phyloP scores from a whole-genome alignment of 2,329 filamentous ascomycete genomes.

The Didymella segeticola region DNA sequence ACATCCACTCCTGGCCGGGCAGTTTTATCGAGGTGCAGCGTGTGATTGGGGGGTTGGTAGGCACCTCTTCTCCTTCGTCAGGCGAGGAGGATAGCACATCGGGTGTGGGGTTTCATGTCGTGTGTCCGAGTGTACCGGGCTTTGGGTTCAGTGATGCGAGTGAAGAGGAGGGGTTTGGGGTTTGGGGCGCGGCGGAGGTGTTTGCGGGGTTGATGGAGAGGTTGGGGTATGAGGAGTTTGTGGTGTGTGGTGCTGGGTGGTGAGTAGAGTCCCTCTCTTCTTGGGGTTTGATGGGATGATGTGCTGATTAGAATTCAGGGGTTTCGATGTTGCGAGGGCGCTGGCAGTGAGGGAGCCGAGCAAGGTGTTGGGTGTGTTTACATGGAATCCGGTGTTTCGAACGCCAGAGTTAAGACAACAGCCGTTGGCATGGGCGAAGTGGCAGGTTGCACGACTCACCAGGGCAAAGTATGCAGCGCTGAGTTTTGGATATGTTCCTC shows the following conservation, averaged over 20 bases:
- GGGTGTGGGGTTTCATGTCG: conserved; percentile 66
- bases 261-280: too few species aligned
- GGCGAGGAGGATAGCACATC: not conserved
- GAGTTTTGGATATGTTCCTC: conserved; percentile 63
- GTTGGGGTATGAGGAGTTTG: conserved; percentile 65
- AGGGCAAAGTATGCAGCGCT: conserved; percentile 51
- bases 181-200: conserved; percentile 61
- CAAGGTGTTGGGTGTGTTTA: conserved; percentile 66
- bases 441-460: conserved; percentile 58
- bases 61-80: conserved; percentile 47
- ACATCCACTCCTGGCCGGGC: conserved; percentile 71
- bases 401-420: conserved; percentile 56
- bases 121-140: conserved; percentile 70
- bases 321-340: conserved; percentile 51
- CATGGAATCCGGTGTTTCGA: conserved; percentile 64
- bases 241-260: conserved; percentile 63
- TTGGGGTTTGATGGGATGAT: too few species aligned
- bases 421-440: conserved; percentile 62
- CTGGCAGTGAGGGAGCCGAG: conserved; percentile 58
- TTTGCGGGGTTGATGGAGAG: conserved; percentile 67
- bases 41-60: conserved; percentile 61
- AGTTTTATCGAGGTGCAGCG: conserved; percentile 67
- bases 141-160: conserved; percentile 72
- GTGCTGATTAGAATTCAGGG: too few species aligned
- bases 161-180: conserved; percentile 56